Percentiles rank a stretch among this genome's conserved stretches.
Conservation (phyloP, 2,329 filamentous ascomycete genomes). For the Cladosporium sp. region DNA sequence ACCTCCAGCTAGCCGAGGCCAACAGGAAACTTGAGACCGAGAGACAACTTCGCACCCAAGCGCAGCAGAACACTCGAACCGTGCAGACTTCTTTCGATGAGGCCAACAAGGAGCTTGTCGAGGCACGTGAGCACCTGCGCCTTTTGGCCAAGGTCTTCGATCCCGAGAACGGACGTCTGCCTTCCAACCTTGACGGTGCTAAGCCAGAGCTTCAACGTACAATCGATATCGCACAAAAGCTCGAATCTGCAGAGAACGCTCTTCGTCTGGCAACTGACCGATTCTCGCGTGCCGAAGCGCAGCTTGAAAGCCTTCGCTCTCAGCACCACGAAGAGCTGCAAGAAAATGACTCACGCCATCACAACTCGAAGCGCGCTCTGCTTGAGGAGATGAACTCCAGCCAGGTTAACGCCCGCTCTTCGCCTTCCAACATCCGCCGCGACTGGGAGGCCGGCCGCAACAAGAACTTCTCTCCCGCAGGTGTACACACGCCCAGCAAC, state of each 20-base stretch:
- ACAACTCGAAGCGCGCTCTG: constrained; percentile 68
- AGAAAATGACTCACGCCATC: constrained; percentile 62
- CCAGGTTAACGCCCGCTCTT: constrained; percentile 70
- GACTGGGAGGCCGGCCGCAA: constrained; percentile 60
- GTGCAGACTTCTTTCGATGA: constrained; percentile 77
- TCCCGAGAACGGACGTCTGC: constrained; percentile 55
- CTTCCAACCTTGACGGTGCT: constrained; percentile 63
- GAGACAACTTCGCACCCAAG: constrained; percentile 78
- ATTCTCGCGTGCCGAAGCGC: constrained; percentile 76
- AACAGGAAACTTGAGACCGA: constrained; percentile 91
- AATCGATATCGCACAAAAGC: constrained; percentile 77
- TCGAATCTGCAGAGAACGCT: constrained; percentile 86
- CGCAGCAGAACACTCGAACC: constrained; percentile 80
- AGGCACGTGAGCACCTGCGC: constrained; percentile 77
- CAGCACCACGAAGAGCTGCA: constrained; percentile 70
- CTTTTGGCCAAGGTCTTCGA: constrained; percentile 85
- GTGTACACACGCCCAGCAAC: constrained; percentile 65
- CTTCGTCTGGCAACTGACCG: constrained; percentile 80
- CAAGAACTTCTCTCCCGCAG: constrained; percentile 68
- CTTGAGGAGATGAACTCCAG: constrained; percentile 87
- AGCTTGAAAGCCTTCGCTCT: constrained; percentile 75
- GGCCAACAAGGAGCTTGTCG: constrained; percentile 76
- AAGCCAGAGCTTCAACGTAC: constrained; percentile 66
- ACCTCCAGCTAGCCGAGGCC: constrained; percentile 80
- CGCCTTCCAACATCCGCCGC: constrained; percentile 69